These are phyloP conservation scores for Rutstroemia sp. DNA, from an alignment of 2,329 filamentous ascomycete genomes.

Conservation along the genomic window DNA sequence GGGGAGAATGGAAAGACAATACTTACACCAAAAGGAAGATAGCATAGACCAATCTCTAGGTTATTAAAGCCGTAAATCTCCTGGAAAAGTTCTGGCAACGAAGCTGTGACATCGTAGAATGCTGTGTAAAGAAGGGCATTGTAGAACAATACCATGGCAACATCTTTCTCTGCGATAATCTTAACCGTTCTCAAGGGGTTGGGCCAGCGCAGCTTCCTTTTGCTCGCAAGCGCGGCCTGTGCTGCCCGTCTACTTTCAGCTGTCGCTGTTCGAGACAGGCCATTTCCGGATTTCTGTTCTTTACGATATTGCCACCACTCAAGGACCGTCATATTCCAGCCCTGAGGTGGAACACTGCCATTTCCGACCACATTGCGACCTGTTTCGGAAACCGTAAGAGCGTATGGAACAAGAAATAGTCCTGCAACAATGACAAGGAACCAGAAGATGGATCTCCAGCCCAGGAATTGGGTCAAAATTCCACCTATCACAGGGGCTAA, in stretches of 20 bases:
- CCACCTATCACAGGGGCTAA: slow-evolving; percentile 45
- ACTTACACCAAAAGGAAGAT: slow-evolving; percentile 36
- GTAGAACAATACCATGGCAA: slow-evolving; percentile 45
- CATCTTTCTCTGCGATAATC: slow-evolving; percentile 50
- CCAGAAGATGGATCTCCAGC: slow-evolving; percentile 48
- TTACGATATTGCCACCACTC: slow-evolving; percentile 34
- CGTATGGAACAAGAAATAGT: slow-evolving; percentile 30
- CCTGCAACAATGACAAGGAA: slow-evolving; percentile 42
- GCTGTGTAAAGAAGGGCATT: slow-evolving; percentile 48
- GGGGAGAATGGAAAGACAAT: too few species aligned
- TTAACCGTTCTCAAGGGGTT: slow-evolving; percentile 49
- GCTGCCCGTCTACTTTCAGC: slow-evolving; percentile 29
- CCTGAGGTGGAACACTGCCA: slow-evolving; percentile 46
- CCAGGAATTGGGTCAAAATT: slow-evolving; percentile 37
- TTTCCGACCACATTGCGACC: slow-evolving; percentile 30
- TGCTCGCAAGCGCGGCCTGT: slow-evolving; percentile 30
- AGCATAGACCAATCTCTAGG: slow-evolving; percentile 29
- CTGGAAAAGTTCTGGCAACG: slow-evolving; percentile 41
- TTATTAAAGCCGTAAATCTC: slow-evolving; percentile 29
- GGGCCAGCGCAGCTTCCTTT: slow-evolving; percentile 42
- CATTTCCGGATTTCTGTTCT: slow-evolving; percentile 18
- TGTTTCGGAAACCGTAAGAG: slow-evolving; percentile 28
- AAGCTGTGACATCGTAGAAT: slow-evolving; percentile 45
- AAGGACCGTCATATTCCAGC: slow-evolving; percentile 50
- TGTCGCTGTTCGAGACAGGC: slow-evolving; percentile 24